A percentile compares a stretch with the other conserved stretches of the same genome.
phyloP scores from a whole-genome alignment of 2,329 filamentous ascomycete genomes.

The Cryoendolithus antarcticus region DNA sequence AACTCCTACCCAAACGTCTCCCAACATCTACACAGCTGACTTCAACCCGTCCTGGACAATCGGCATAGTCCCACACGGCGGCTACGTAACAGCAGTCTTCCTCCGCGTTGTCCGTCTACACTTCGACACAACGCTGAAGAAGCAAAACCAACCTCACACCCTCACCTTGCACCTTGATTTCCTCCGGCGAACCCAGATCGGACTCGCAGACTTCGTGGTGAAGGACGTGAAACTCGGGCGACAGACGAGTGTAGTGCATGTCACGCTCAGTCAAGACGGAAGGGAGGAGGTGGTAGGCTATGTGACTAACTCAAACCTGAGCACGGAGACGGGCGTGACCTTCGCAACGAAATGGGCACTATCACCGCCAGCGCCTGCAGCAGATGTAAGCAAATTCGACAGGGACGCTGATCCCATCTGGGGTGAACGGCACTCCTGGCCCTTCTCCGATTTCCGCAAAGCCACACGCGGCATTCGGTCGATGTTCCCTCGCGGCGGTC shows the following conservation, averaged over 20 bases:
- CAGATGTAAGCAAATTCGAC: conserved; percentile 30
- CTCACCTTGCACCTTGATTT: conserved; percentile 55
- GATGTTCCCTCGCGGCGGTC: conserved; percentile 39
- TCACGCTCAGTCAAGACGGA: conserved; percentile 43
- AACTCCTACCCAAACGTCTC: too few relatives aligned
- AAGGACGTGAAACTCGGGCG: conserved; percentile 53
- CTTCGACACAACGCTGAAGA: conserved; percentile 44
- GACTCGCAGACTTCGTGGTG: conserved; percentile 45
- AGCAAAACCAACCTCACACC: conserved; percentile 49
- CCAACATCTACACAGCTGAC: conserved; percentile 30
- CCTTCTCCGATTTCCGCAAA: conserved; percentile 34
- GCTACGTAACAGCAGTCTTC: conserved; percentile 53
- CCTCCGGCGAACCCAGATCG: conserved; percentile 49
- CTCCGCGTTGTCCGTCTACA: conserved; percentile 47
- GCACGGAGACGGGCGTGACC: conserved; percentile 44
- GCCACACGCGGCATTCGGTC: conserved; percentile 40
- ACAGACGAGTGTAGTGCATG: conserved; percentile 51
- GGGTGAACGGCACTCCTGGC: conserved; percentile 31
- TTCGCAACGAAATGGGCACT: conserved; percentile 44
- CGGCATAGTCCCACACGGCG: conserved; percentile 58
- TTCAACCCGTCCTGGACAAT: conserved; percentile 52
- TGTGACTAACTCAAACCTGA: conserved; percentile 52
- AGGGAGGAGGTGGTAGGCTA: conserved; percentile 52
- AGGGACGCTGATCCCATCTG: conserved; percentile 37
- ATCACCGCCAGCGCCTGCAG: conserved; percentile 31